Base-by-base conservation (phyloP, 108 stramenopile species). In the Asterionellopsis glacialis region DNA sequence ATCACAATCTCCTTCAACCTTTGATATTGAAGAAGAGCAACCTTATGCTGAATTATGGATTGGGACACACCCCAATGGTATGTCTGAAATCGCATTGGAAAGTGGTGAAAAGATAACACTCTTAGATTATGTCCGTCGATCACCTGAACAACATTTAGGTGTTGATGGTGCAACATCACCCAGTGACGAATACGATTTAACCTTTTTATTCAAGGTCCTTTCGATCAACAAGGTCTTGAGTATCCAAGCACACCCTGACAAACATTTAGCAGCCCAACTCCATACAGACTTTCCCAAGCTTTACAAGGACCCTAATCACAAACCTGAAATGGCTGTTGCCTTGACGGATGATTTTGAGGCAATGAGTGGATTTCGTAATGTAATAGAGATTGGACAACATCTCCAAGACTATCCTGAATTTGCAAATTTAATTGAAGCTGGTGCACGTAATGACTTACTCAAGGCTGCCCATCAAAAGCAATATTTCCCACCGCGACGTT, bases 301-400 rank as follows among this genome's bases (percentile, higher is more conserved):
- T 11, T 99, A 99, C 75, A 90, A 89, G 44, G 97, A 98, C 64
- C 73, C 85, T 40, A 98, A 98, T 72, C 99, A 99, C 84, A 99
- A 99, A 65, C 99, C 99, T 0, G 99, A 99, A 77, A 94, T 99
- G 94, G 97, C 96, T 48, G 90, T 97, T 56, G 97, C 99, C 2
- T 61, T 99, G 49, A 96, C 94, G 11, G 33, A 33, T 33, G 73
- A 75, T 52, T 98, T 99, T 61, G 94, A 96, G 69, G 97, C 90
- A 41, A 90, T 98, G 90, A 90, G 90, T 70, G 95, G 95, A 19
- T 98, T 98, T 62, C 94, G 95, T 45, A 77, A 76, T 9, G 48
- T 94, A 16, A 69, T 83, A 56, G 91, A 93, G 47, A 89, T 95
- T 65, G 74, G 85, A 15, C 60, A 76, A 12, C 63, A 83, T 45